Evolutionary conservation across 495 filamentous ascomycete species (phyloP), one percentile per base, ranked within the genome.

Genomic region (Trichoderma erinaceum): DNA sequence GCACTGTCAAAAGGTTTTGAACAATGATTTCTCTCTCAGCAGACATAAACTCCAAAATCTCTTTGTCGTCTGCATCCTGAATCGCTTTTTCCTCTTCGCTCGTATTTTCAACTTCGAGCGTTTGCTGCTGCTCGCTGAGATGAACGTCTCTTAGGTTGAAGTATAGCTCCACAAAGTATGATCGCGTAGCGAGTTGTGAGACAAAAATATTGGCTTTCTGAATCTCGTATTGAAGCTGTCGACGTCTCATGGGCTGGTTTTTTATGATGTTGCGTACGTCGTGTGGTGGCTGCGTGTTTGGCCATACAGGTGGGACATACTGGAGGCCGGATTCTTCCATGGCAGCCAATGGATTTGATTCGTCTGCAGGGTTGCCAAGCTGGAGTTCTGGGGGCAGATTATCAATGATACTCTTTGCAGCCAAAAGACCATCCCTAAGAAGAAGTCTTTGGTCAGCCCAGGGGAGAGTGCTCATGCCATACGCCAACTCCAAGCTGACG

Each of bases 191-290:
- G 1, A 97, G 79, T 71, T 91, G 87, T 58, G 86, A 90, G 8
- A 86, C 85, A 69, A 92, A 89, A 29, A 97, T 89, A 70, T 93
- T 94, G 25, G 87, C 87, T 72, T 92, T 93, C 73, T 96, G 91
- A 27, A 96, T 93, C 71, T 95, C 90, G 65, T 86, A 89, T 64
- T 93, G 91, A 2, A 92, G 80, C 5, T 82, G 79, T 11, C 82
- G 79, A 4, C 83, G 81, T n/a, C 80, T 77, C 38, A 71, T 67
- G 13, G 75, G 75, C 21, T 78, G 73, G 41, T 73, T 73, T n/a
- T 71, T 70, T 38, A 80, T 65, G 4, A 71, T 68, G 15, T 75
- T 78, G 23, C 78, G 76, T 29, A 82, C 70, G 66, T 83, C 79
- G 50, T 75, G 70, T 8, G 76, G 65, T 0, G 75, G 71, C 48